These are phyloP conservation scores for Aegilops tauschii DNA, from an alignment of 176 grass and related monocot species.

Conservation along the genomic window DNA sequence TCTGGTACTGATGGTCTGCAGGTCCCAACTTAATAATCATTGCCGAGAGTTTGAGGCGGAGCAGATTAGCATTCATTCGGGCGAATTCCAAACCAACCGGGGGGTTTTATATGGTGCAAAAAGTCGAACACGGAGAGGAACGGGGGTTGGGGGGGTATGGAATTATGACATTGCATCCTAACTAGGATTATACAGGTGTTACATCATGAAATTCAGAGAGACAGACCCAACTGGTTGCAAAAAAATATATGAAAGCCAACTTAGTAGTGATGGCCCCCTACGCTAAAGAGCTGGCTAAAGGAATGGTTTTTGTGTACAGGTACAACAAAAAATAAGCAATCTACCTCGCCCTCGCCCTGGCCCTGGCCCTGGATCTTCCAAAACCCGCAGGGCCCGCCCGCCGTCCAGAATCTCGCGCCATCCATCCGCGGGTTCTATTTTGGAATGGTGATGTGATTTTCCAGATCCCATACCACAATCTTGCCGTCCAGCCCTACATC, in stretches of 20 bases:
- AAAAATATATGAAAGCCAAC: not conserved
- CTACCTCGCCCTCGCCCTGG: not conserved
- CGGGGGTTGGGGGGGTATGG: no score
- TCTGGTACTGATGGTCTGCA: not conserved
- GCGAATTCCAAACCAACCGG: not conserved
- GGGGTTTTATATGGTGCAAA: not conserved
- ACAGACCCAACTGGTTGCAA: not conserved
- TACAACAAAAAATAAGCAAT: conserved; percentile 42
- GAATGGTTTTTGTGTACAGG: conserved; percentile 46
- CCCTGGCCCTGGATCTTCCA: conserved; percentile 17
- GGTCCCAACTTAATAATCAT: not conserved
- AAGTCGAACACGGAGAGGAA: not conserved
- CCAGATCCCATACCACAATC: conserved; percentile 87
- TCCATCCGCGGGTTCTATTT: not conserved
- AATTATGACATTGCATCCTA: not conserved
- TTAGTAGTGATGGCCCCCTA: not conserved
- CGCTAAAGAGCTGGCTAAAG: not conserved
- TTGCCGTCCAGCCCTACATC: conserved; percentile 87
- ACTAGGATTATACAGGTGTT: conserved; percentile 18
- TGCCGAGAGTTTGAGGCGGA: not conserved
- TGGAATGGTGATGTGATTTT: conserved; percentile 40
- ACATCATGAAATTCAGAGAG: not conserved
- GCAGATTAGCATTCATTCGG: not conserved
- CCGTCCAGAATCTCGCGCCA: no score
- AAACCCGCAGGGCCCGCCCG: conserved; percentile 40